Percentiles rank a stretch among this genome's conserved stretches.
These are phyloP conservation scores for Hypoxylon subgilvum DNA, from an alignment of 495 filamentous ascomycete genomes.

Conservation along the genomic window DNA sequence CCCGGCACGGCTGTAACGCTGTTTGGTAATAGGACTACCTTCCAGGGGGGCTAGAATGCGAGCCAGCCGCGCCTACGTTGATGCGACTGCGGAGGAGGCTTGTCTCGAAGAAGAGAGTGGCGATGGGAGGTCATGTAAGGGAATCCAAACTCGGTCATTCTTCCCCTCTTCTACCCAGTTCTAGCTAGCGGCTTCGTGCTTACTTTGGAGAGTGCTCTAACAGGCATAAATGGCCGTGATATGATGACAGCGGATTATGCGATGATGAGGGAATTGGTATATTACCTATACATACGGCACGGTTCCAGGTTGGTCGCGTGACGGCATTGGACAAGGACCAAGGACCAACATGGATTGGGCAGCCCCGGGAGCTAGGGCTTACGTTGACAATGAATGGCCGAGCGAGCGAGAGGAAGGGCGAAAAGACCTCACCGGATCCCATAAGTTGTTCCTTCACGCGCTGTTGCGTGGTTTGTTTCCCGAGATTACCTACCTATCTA, in stretches of 20 bases:
- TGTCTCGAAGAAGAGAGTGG: constrained; percentile 25
- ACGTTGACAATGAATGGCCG: constrained; percentile 7
- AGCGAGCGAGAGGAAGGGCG: neutral
- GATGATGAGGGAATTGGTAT: constrained; percentile 18
- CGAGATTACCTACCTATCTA: constrained; percentile 20
- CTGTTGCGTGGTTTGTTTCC: constrained; percentile 11
- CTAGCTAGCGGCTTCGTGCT: constrained; percentile 13
- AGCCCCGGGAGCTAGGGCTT: constrained; percentile 33
- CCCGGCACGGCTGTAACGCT: constrained; percentile 29
- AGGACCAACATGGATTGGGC: constrained; percentile 15
- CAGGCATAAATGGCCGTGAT: constrained; percentile 23
- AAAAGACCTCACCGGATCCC: constrained; percentile 26
- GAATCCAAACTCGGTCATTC: constrained; percentile 27
- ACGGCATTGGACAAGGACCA: constrained; percentile 16
- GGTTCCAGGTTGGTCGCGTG: constrained; percentile 22
- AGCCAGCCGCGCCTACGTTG: constrained; percentile 2
- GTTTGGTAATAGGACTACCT: constrained; percentile 27
- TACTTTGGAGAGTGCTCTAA: neutral
- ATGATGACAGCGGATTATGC: constrained; percentile 29
- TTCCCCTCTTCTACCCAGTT: constrained; percentile 28
- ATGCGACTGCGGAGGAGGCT: constrained; percentile 31
- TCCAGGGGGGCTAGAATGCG: constrained; percentile 8
- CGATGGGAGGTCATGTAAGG: constrained; percentile 15
- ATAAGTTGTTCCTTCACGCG: constrained; percentile 2
- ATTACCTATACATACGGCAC: constrained; percentile 7